A percentile compares a stretch with the other conserved stretches of the same genome.
Conservation (phyloP, 768 basidiomycete genomes). For the Rhodocollybia butyracea region DNA sequence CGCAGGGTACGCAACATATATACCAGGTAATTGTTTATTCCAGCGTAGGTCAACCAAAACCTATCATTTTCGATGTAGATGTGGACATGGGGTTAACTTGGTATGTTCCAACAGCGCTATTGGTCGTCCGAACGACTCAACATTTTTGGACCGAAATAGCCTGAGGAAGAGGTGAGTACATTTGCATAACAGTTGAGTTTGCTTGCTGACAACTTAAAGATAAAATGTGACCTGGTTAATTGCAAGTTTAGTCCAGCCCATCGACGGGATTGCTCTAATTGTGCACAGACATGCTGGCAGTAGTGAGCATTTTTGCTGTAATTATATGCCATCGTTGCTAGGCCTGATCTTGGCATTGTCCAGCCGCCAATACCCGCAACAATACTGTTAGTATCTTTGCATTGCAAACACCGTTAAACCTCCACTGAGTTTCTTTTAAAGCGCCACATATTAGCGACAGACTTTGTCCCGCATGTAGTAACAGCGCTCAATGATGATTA, state of each 20-base stretch:
- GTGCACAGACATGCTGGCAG: constrained; percentile 63
- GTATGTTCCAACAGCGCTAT: constrained; percentile 28
- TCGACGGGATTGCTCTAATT: constrained; percentile 48
- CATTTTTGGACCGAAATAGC: constrained; percentile 28
- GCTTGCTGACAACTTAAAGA: constrained; percentile 31
- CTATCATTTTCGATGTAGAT: constrained; percentile 41
- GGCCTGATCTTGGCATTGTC: constrained; percentile 14
- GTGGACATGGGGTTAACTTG: constrained; percentile 50
- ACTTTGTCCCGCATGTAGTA: constrained; percentile 49
- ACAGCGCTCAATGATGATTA: constrained; percentile 1
- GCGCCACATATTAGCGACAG: constrained; percentile 62
- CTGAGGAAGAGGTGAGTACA: constrained; percentile 51
- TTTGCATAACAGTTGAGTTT: background rate
- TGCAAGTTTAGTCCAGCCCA: constrained; percentile 67
- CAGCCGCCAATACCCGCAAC: constrained; percentile 63
- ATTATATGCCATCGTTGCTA: background rate
- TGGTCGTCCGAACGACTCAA: background rate
- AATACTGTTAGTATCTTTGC: constrained; percentile 44
- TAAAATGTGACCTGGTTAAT: constrained; percentile 54
- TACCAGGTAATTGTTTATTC: constrained; percentile 40
- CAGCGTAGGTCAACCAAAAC: background rate
- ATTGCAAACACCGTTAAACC: background rate
- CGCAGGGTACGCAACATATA: constrained; percentile 56
- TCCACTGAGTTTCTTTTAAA: constrained; percentile 19
- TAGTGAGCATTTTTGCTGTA: constrained; percentile 43